These are phyloP conservation scores for Eucalyptus cloeziana DNA, from an alignment of 345 rosid species.

Conservation along the genomic window DNA sequence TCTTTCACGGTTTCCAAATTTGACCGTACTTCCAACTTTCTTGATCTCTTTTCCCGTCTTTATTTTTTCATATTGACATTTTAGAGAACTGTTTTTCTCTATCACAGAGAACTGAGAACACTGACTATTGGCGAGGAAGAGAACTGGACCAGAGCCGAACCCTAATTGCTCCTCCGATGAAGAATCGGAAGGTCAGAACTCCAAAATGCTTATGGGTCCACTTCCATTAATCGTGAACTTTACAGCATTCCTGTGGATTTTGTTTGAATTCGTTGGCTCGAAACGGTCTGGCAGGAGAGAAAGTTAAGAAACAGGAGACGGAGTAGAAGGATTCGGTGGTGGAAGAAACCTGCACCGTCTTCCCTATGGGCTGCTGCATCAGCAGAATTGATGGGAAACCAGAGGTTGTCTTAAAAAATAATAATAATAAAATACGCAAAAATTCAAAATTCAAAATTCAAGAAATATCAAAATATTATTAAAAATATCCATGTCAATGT, in stretches of 20 bases:
- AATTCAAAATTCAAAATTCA: too few relatives aligned
- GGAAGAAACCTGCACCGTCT: not conserved
- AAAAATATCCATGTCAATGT: accelerated
- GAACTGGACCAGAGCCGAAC: not conserved
- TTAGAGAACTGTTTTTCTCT: not conserved
- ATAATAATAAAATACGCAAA: accelerated
- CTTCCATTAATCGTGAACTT: not conserved
- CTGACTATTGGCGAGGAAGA: not conserved
- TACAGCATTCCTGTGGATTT: not conserved
- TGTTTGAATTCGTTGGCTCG: not conserved
- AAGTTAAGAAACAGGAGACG: too few relatives aligned
- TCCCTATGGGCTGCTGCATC: too few relatives aligned
- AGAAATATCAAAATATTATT: not conserved
- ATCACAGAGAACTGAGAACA: not conserved
- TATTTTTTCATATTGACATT: not conserved
- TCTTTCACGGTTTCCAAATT: not conserved
- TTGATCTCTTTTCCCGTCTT: not conserved
- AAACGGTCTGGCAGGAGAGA: too few relatives aligned
- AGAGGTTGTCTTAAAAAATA: not conserved
- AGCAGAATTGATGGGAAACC: not conserved
- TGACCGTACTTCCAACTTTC: not conserved
- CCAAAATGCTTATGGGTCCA: not conserved
- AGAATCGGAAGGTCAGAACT: not conserved
- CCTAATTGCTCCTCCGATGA: not conserved
- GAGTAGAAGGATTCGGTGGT: not conserved